phyloP scores from a whole-genome alignment of 495 filamentous ascomycete species.

The Amorphotheca resinae region DNA sequence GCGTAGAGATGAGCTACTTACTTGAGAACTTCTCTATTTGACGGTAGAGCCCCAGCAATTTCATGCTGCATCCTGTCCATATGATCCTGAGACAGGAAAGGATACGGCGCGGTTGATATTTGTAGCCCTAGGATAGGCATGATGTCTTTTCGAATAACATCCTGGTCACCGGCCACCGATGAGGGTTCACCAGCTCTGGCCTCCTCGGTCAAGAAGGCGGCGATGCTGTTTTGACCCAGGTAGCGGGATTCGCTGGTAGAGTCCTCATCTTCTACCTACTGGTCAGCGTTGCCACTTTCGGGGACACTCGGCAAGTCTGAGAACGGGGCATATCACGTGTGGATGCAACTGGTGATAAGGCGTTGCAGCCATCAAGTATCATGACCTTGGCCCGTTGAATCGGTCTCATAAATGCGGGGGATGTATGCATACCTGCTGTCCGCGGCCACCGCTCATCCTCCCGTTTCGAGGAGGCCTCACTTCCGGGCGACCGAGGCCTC shows the following conservation, averaged over 20 bases:
- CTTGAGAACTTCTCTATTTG: constrained; percentile 50
- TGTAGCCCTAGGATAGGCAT: constrained; percentile 71
- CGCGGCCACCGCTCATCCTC: constrained; percentile 27
- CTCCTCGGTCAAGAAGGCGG: constrained; percentile 53
- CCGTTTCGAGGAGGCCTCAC: constrained; percentile 23
- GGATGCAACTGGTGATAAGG: not conserved
- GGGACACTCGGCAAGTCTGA: constrained; percentile 18
- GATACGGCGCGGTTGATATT: constrained; percentile 71
- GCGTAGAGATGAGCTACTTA: constrained; percentile 18
- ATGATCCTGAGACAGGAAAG: constrained; percentile 63
- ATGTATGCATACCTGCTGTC: constrained; percentile 22
- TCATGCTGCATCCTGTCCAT: constrained; percentile 58
- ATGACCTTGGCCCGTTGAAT: too few species aligned
- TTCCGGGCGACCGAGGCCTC: constrained; percentile 30
- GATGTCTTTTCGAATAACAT: constrained; percentile 47
- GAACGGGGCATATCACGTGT: constrained; percentile 17
- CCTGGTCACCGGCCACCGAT: constrained; percentile 26
- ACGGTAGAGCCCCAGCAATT: constrained; percentile 52
- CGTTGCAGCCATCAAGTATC: too few species aligned
- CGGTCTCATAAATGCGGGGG: too few species aligned
- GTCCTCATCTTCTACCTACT: constrained; percentile 38
- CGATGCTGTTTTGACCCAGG: constrained; percentile 53
- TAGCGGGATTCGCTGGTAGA: constrained; percentile 50
- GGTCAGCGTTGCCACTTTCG: constrained; percentile 20
- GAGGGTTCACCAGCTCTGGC: constrained; percentile 21